Conservation (phyloP, 2,329 filamentous ascomycete genomes). For the Cordyceps pruinosa region DNA sequence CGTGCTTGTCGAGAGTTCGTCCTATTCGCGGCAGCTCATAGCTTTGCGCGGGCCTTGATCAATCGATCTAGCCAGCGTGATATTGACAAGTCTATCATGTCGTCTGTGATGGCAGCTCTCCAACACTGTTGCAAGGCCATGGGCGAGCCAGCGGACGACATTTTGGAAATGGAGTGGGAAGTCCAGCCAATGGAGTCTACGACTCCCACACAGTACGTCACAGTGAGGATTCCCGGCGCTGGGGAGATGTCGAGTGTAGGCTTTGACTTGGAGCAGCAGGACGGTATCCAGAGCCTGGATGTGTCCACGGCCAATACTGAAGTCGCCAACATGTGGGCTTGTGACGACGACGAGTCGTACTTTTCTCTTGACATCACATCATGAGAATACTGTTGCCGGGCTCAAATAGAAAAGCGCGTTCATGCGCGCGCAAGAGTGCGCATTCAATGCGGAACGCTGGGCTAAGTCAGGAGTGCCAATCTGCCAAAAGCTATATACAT, state of each 20-base stretch:
- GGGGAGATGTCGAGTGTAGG: no score
- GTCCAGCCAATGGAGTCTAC: neutral
- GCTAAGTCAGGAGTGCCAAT: no score
- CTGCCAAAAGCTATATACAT: neutral
- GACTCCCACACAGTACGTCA: neutral
- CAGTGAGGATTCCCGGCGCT: neutral
- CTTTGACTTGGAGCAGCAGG: neutral
- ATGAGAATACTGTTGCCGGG: neutral
- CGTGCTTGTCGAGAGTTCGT: neutral
- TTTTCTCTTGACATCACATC: neutral
- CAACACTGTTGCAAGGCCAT: conserved; percentile 12
- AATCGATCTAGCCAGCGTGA: neutral
- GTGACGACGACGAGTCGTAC: neutral
- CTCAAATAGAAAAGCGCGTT: no score
- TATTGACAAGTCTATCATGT: conserved; percentile 6
- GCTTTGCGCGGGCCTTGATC: neutral
- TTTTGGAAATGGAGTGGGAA: neutral
- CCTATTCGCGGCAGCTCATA: neutral
- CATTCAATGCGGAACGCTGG: no score
- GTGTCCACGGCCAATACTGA: neutral
- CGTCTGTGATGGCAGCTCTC: conserved; percentile 10
- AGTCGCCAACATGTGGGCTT: neutral
- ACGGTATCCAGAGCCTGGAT: neutral
- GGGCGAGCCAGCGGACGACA: neutral
- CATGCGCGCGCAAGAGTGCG: no score